Evolutionary conservation across 1,284 basidiomycete genomes (phyloP), one percentile per base, ranked within the genome.

Genomic region (Meira nashicola): DNA sequence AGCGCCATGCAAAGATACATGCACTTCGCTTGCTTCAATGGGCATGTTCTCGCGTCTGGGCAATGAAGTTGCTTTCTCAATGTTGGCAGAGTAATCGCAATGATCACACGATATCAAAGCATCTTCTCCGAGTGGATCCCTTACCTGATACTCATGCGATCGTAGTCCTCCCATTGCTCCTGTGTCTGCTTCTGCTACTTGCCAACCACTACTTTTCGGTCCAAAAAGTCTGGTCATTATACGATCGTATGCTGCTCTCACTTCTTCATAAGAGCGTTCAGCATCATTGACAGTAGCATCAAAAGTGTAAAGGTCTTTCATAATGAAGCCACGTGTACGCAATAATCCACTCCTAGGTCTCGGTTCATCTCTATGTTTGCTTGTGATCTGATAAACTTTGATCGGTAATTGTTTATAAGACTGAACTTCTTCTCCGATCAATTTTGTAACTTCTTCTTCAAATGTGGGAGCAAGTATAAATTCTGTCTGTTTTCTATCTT

Each of bases 261-360:
- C 78, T n/a, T 68, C 62, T 8, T 70, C 58, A 53, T 80, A 80
- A 14, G 77, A 68, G 5, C 46, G 19, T 33, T 37, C 15, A 0
- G 64, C 66, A 2, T 62, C 54, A 5, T 60, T 58, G 11, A 55
- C 54, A 10, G 48, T 44, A 1, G 60, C 57, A 56, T 79, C 79
- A 49, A 80, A 80, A 0, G 78, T 73, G 54, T 80, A 80, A 1
- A 80, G 59, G 49, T 80, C 79, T 50, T 80, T 80, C 79, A 80
- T 80, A 5, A 78, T 47, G 57, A 80, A 80, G 47, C 78, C 77
- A 37, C 74, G 71, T 1, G 79, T 78, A 9, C 79, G 54, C 21
- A 80, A 53, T 9, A 80, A 60, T 1, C 79, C 79, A 59, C 73
- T 73, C 3, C 79, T 60, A 7, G 79, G 79, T 6, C 79, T 49